These are phyloP conservation scores for Camellia lanceoleosa DNA, from an alignment of 148 eudicot species.

Conservation along the genomic window DNA sequence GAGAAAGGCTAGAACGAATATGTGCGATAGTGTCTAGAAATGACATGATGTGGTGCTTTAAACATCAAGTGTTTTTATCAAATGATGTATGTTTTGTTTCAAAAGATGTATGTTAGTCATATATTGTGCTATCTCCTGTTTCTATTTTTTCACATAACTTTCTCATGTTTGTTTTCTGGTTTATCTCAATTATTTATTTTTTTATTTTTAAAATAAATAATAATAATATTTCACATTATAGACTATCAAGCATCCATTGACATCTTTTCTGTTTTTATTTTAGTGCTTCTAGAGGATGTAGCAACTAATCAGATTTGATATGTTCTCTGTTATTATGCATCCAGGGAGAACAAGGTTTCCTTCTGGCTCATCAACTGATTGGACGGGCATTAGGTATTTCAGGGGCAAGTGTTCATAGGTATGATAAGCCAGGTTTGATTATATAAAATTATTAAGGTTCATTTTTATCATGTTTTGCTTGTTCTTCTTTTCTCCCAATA, in stretches of 20 bases:
- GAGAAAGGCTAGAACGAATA: not conserved
- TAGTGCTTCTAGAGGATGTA: not conserved
- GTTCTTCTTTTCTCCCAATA: no score
- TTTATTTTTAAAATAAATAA: not conserved
- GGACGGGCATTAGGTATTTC: slow-evolving; percentile 39
- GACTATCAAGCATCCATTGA: not conserved
- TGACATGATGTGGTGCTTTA: not conserved
- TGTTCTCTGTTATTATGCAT: slow-evolving; percentile 8
- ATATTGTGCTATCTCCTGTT: no score
- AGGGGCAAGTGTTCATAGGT: slow-evolving; percentile 63
- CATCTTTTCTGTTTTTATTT: not conserved
- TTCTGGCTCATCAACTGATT: slow-evolving; percentile 64
- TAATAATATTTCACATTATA: not conserved
- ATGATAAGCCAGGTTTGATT: slow-evolving; percentile 82
- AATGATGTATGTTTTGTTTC: no score
- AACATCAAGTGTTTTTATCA: not conserved
- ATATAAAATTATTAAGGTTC: not conserved
- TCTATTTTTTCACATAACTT: no score
- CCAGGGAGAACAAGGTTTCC: slow-evolving; percentile 83
- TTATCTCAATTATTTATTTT: no score
- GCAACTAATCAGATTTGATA: not conserved
- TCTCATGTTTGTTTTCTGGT: no score
- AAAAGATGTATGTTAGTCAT: no score
- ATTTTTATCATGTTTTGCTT: not conserved
- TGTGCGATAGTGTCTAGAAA: not conserved